These are phyloP conservation scores for Pichia sporocuriosa DNA, from an alignment of 805 yeast genomes.

Conservation along the genomic window DNA sequence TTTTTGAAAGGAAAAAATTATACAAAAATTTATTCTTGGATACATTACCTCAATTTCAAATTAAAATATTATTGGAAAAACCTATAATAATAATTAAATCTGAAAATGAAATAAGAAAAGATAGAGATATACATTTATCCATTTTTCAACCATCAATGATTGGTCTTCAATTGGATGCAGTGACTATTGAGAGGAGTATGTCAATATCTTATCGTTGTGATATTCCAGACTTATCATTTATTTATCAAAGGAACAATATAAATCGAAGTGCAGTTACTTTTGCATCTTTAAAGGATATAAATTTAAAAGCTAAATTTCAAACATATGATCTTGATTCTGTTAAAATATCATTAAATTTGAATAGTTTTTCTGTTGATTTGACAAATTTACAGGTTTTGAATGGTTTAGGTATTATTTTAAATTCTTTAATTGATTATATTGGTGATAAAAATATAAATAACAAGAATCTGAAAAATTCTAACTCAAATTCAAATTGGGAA, in stretches of 20 bases:
- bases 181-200: constrained; percentile 5
- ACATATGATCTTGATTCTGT: background rate
- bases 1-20: background rate
- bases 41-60: constrained; percentile 18
- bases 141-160: constrained; percentile 20
- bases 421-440: background rate
- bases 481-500: background rate
- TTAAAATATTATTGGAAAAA: constrained; percentile 24
- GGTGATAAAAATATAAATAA: background rate
- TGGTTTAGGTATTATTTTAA: constrained; percentile 16
- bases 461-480: background rate
- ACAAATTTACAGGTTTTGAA: constrained; percentile 25
- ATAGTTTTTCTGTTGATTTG: constrained; percentile 17
- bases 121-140: constrained; percentile 16
- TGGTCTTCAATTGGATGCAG: constrained; percentile 15
- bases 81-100: constrained; percentile 24
- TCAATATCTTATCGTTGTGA: constrained; percentile 15
- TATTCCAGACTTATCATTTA: constrained; percentile 17
- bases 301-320: constrained; percentile 12
- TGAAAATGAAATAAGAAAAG: constrained; percentile 3
- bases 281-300: constrained; percentile 14
- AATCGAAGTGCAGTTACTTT: constrained; percentile 6
- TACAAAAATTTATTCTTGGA: constrained; percentile 1
- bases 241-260: constrained; percentile 16
- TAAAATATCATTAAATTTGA: background rate